These are phyloP conservation scores for Andrographis paniculata DNA, from an alignment of 305 asterid genomes.

Conservation along the genomic window DNA sequence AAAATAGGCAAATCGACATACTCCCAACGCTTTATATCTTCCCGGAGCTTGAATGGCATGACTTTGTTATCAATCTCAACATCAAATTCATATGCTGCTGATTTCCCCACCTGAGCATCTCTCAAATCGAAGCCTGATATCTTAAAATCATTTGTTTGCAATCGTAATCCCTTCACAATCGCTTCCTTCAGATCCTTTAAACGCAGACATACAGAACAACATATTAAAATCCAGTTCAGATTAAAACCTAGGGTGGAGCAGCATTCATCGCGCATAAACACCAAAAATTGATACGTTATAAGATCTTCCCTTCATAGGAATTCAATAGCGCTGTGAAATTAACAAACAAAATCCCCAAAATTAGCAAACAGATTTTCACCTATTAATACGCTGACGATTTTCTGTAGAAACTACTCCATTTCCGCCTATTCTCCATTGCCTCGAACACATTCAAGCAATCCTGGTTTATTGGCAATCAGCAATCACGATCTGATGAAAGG, in stretches of 20 bases:
- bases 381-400: too few species aligned
- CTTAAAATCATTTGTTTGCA: slow-evolving; percentile 63
- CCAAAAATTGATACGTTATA: too few species aligned
- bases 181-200: slow-evolving; percentile 85
- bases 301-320: too few species aligned
- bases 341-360: neutral
- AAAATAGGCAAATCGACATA: slow-evolving; percentile 78
- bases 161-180: slow-evolving; percentile 77
- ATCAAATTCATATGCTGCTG: slow-evolving; percentile 83
- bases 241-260: neutral
- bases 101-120: slow-evolving; percentile 71
- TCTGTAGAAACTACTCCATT: too few species aligned
- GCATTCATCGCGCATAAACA: neutral
- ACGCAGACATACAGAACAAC: neutral
- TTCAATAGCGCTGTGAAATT: too few species aligned
- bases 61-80: too few species aligned
- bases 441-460: too few species aligned
- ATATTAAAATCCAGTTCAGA: neutral
- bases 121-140: slow-evolving; percentile 74
- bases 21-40: slow-evolving; percentile 87
- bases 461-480: too few species aligned
- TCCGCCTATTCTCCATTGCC: too few species aligned
- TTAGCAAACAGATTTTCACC: too few species aligned
- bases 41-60: slow-evolving; percentile 79
- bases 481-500: too few species aligned